Conservation (phyloP, 306 rosid genomes). For the Dryas drummondii region DNA sequence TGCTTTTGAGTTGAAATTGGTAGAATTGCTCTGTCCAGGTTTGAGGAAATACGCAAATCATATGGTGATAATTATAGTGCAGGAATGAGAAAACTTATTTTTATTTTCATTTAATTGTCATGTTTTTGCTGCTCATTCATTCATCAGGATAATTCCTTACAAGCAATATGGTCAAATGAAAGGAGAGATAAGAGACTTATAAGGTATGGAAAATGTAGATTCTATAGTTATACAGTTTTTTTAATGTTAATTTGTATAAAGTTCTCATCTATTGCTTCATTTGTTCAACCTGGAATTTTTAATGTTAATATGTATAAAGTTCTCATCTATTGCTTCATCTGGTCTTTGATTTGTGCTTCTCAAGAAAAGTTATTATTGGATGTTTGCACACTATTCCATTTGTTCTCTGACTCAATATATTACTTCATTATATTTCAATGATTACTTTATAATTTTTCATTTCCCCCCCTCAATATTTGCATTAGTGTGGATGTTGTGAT, state of each 20-base stretch:
- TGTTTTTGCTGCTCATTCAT: too few relatives aligned
- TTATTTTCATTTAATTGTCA: too few relatives aligned
- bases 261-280: neutral
- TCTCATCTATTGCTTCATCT: neutral
- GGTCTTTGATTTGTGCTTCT: slow-evolving; percentile 8
- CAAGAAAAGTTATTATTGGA: neutral
- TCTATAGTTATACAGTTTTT: neutral
- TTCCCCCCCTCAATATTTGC: slow-evolving; percentile 13
- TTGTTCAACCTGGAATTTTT: neutral
- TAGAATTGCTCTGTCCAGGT: too few relatives aligned
- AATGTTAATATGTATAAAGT: neutral
- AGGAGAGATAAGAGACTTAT: slow-evolving; percentile 32
- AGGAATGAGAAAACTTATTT: too few relatives aligned
- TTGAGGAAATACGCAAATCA: too few relatives aligned
- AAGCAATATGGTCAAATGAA: slow-evolving; percentile 36
- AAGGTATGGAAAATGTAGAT: too few relatives aligned
- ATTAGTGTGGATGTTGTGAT: slow-evolving; percentile 42
- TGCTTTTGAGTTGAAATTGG: too few relatives aligned
- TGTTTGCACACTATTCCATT: neutral
- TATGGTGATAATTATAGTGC: too few relatives aligned
- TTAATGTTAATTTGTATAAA: neutral
- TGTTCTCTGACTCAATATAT: neutral
- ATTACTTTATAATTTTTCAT: slow-evolving; percentile 6
- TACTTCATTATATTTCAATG: neutral
- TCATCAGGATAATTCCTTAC: too few relatives aligned